Conservation (phyloP, 2,329 filamentous ascomycete species). For the Arthrinium phaeospermum region DNA sequence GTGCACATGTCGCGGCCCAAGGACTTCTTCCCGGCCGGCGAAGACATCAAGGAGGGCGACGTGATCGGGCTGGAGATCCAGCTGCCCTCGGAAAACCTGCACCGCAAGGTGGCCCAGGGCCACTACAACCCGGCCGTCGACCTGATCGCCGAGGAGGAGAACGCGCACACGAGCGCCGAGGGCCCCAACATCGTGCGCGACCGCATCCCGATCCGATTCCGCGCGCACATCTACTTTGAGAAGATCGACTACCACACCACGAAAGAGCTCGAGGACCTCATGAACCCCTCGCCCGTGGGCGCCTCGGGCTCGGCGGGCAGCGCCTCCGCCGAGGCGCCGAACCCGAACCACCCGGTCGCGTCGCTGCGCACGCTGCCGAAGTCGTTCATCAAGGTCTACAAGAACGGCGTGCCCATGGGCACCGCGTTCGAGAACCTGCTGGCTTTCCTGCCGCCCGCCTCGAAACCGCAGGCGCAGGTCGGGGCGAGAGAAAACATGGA, state of each 20-base stretch:
- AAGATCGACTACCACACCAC: slow-evolving; percentile 86
- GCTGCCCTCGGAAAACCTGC: slow-evolving; percentile 82
- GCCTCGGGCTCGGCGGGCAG: slow-evolving; percentile 43
- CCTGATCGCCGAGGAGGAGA: slow-evolving; percentile 60
- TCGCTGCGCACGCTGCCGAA: slow-evolving; percentile 86
- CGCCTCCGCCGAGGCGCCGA: slow-evolving; percentile 60
- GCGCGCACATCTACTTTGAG: slow-evolving; percentile 92
- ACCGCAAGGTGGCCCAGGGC: slow-evolving; percentile 86
- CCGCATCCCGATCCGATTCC: slow-evolving; percentile 92
- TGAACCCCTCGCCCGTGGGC: slow-evolving; percentile 68
- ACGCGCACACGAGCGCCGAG: slow-evolving; percentile 53
- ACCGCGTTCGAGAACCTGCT: slow-evolving; percentile 87
- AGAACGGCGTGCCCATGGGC: slow-evolving; percentile 87
- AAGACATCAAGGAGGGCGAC: slow-evolving; percentile 86
- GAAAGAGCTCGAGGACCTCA: slow-evolving; percentile 85
- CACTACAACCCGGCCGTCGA: slow-evolving; percentile 89
- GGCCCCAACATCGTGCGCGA: slow-evolving; percentile 88
- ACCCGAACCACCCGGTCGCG: slow-evolving; percentile 73
- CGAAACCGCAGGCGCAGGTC: slow-evolving; percentile 71
- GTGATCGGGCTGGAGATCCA: slow-evolving; percentile 90
- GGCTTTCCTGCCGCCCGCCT: slow-evolving; percentile 90
- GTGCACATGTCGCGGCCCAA: slow-evolving; percentile 94
- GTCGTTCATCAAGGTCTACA: slow-evolving; percentile 87
- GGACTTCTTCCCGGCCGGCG: slow-evolving; percentile 80
- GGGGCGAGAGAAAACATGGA: slow-evolving; percentile 87